Percentiles rank a stretch among this genome's conserved stretches.
Conservation (phyloP, 441 rosid species). For the Dalechampia spathulata region DNA sequence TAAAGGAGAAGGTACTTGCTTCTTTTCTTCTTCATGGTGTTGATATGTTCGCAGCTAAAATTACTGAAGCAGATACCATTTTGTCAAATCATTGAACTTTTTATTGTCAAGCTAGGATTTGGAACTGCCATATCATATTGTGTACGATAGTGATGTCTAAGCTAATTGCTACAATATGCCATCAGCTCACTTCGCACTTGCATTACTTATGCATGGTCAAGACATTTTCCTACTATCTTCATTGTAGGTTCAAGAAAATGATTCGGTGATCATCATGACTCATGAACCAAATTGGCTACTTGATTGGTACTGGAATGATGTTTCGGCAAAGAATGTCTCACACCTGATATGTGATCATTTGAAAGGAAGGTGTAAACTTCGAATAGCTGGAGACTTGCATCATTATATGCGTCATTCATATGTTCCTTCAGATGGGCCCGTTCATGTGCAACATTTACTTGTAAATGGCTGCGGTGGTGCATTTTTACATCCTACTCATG, state of each 20-base stretch:
- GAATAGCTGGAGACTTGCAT: slow-evolving; percentile 97
- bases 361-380: slow-evolving; percentile 92
- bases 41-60: slow-evolving; percentile 6
- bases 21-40: slow-evolving; percentile 6
- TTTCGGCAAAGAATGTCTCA: slow-evolving; percentile 78
- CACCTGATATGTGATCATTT: slow-evolving; percentile 78
- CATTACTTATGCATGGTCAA: too few relatives aligned
- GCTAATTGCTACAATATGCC: too few relatives aligned
- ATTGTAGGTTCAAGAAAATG: slow-evolving; percentile 64
- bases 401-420: slow-evolving; percentile 95
- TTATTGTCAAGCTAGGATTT: too few relatives aligned
- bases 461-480: slow-evolving; percentile 99
- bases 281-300: slow-evolving; percentile 99
- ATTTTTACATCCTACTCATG: slow-evolving; percentile 97
- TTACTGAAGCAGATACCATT: not conserved
- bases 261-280: slow-evolving; percentile 81
- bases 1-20: slow-evolving; percentile 58
- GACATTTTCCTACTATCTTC: slow-evolving; percentile 3
- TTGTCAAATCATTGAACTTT: too few relatives aligned
- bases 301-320: slow-evolving; percentile 88
- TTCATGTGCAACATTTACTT: slow-evolving; percentile 79
- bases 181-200: too few relatives aligned
- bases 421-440: slow-evolving; percentile 70
- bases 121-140: too few relatives aligned
- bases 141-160: too few relatives aligned